Conservation (phyloP, 2,329 filamentous ascomycete species). For the Fusarium solani-melongenae region DNA sequence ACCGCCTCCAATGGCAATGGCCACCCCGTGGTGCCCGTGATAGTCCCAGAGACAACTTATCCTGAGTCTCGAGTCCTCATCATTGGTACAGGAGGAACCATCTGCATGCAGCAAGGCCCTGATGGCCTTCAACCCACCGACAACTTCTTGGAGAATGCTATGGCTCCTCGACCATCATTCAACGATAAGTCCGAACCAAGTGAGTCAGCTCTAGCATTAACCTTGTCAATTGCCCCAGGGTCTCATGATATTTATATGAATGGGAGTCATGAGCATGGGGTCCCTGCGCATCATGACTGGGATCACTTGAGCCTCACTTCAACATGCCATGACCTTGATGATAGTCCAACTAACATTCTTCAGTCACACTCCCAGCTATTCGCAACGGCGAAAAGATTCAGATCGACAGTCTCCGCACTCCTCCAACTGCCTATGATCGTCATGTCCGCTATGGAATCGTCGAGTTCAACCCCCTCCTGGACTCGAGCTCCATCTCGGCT, state of each 20-base stretch:
- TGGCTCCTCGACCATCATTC: conserved; percentile 85
- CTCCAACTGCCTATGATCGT: conserved; percentile 80
- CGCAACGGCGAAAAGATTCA: conserved; percentile 60
- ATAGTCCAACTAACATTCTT: background rate
- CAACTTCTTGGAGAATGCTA: conserved; percentile 83
- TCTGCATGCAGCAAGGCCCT: conserved; percentile 88
- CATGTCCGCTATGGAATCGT: conserved; percentile 86
- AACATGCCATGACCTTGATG: background rate
- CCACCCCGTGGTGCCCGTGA: conserved; percentile 8
- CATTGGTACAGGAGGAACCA: conserved; percentile 90
- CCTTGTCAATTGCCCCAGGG: background rate
- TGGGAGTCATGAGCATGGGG: background rate
- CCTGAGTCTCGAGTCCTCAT: conserved; percentile 87
- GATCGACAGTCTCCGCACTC: conserved; percentile 80
- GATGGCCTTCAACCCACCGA: conserved; percentile 83
- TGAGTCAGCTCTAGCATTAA: conserved; percentile 26
- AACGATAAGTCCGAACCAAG: conserved; percentile 69
- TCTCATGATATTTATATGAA: background rate
- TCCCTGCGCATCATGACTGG: background rate
- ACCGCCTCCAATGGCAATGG: conserved; percentile 13
- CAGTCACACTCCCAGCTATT: conserved; percentile 62
- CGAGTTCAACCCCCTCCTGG: conserved; percentile 86
- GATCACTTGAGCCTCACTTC: background rate
- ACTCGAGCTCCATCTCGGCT: conserved; percentile 90
- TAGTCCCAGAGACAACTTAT: conserved; percentile 47